Conservation (phyloP, 768 basidiomycete species). For the Rhodotorula diobovata region DNA sequence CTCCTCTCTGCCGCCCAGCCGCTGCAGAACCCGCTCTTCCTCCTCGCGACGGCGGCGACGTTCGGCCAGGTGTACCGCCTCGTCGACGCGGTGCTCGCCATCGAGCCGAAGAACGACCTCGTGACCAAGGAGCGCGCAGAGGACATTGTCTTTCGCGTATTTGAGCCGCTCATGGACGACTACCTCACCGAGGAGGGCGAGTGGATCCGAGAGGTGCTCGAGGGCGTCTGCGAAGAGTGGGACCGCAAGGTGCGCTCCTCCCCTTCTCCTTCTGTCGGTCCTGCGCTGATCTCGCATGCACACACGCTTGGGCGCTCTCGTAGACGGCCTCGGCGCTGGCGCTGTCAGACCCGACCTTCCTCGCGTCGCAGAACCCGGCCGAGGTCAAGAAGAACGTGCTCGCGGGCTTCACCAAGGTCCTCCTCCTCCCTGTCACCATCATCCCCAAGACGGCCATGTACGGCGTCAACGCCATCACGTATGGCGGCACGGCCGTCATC, state of each 20-base stretch:
- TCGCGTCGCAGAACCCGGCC: conserved; percentile 80
- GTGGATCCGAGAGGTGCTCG: conserved; percentile 66
- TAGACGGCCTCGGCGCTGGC: conserved; percentile 35
- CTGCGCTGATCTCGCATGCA: background rate
- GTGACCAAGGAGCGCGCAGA: conserved; percentile 61
- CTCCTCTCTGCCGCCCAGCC: conserved; percentile 73
- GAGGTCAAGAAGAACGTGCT: conserved; percentile 87
- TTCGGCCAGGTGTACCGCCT: conserved; percentile 84
- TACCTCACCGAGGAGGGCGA: conserved; percentile 93
- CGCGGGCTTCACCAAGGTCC: conserved; percentile 80
- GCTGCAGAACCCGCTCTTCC: conserved; percentile 64
- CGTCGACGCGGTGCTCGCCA: conserved; percentile 67
- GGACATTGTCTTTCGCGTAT: conserved; percentile 87
- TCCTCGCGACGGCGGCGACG: conserved; percentile 80
- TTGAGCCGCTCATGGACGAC: conserved; percentile 94
- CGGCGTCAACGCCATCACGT: conserved; percentile 55
- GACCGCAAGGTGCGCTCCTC: conserved; percentile 58
- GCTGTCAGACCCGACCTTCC: conserved; percentile 56
- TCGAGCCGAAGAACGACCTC: conserved; percentile 51
- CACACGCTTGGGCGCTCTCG: background rate
- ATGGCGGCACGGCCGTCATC: conserved; percentile 49
- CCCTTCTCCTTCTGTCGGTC: conserved; percentile 24
- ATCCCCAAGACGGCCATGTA: conserved; percentile 68
- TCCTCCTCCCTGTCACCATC: conserved; percentile 90
- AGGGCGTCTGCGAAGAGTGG: conserved; percentile 73